phyloP scores from a whole-genome alignment of 495 filamentous ascomycete genomes.

The Penicillium turbatum region DNA sequence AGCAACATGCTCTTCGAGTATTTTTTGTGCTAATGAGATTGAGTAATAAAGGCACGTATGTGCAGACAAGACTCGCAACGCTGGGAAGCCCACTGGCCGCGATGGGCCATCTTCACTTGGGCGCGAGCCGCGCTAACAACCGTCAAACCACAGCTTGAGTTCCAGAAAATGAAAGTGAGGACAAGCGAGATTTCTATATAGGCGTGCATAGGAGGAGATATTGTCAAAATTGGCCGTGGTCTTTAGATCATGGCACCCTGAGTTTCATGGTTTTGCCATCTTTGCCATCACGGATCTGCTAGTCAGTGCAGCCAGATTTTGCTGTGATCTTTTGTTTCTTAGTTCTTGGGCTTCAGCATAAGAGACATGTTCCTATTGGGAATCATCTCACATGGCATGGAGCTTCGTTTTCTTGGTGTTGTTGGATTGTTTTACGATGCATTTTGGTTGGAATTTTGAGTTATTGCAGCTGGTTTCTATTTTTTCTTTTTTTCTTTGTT shows the following conservation, averaged over 20 bases:
- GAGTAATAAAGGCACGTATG: neutral
- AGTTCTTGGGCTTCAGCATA: neutral
- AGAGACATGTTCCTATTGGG: neutral
- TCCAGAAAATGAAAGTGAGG: neutral
- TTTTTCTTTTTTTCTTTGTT: neutral
- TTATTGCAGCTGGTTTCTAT: neutral
- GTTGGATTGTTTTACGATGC: slow-evolving; percentile 2
- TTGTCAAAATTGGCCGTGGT: neutral
- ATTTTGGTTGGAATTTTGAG: slow-evolving; percentile 2
- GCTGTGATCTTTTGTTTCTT: neutral
- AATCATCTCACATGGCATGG: neutral
- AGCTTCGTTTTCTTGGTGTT: neutral
- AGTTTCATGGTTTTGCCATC: neutral
- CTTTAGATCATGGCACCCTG: neutral
- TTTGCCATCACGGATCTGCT: neutral
- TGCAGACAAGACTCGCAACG: neutral
- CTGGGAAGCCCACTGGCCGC: neutral
- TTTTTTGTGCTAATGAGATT: neutral
- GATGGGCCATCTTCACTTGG: neutral
- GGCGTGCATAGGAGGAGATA: neutral
- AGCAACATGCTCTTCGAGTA: neutral
- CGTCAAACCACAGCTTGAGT: neutral
- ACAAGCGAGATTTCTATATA: neutral
- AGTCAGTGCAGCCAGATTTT: neutral
- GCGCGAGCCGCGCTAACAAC: neutral